These are phyloP conservation scores for Cladosporium velox DNA, from an alignment of 2,329 filamentous ascomycete genomes.

Conservation along the genomic window DNA sequence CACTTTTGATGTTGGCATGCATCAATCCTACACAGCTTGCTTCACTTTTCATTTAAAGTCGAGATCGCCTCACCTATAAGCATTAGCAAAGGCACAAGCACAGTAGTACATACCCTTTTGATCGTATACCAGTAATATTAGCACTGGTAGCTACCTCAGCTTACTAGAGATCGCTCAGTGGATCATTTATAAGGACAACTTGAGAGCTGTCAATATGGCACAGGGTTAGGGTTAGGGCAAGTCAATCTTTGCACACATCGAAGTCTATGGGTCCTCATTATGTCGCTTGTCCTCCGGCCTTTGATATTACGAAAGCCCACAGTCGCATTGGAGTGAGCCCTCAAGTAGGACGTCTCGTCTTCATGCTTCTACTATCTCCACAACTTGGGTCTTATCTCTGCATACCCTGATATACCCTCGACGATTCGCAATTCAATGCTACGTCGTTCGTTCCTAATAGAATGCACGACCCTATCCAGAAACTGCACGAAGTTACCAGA, in stretches of 20 bases:
- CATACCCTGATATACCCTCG: not conserved
- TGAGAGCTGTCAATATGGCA: not conserved
- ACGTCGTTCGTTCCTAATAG: not conserved
- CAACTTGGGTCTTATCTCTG: not conserved
- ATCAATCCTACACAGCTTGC: not conserved
- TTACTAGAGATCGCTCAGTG: not conserved
- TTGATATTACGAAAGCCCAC: not conserved
- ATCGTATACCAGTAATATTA: not conserved
- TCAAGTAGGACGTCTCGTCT: not conserved
- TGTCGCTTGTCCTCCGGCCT: not conserved
- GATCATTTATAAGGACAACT: not conserved
- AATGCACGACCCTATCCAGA: not conserved
- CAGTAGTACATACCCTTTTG: not conserved
- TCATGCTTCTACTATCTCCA: not conserved
- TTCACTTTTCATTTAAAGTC: not conserved
- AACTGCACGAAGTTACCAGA: not conserved
- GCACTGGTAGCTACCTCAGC: not conserved
- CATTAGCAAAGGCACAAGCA: not conserved
- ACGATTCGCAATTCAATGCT: not conserved
- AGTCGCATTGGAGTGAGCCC: not conserved
- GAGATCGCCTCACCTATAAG: not conserved
- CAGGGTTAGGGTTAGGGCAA: slow-evolving; percentile 1
- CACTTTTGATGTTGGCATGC: not conserved
- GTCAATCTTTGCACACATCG: not conserved
- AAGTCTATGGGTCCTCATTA: not conserved